Percentiles rank a stretch among this genome's conserved stretches.
These are phyloP conservation scores for Lipomyces japonicus DNA, from an alignment of 805 yeast species.

Conservation along the genomic window DNA sequence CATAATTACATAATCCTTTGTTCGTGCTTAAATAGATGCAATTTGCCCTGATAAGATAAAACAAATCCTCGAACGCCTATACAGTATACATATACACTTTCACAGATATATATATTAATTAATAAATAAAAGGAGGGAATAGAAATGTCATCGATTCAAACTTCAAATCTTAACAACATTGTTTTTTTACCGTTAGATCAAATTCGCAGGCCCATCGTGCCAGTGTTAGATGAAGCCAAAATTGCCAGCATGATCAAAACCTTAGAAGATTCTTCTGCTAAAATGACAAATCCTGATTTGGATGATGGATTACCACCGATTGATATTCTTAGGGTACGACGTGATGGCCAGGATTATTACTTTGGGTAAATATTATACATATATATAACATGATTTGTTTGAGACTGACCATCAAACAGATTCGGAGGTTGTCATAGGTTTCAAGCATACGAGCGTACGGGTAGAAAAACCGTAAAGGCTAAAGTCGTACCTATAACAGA, in stretches of 20 bases:
- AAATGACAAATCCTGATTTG: no score
- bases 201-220: conserved; percentile 79
- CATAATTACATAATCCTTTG: no score
- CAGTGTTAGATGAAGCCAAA: conserved; percentile 69
- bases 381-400: conserved; percentile 58
- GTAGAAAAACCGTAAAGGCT: conserved; percentile 55
- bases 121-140: no score
- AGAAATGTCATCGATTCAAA: conserved; percentile 55
- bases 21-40: no score
- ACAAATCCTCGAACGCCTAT: no score
- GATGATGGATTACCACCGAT: conserved; percentile 56
- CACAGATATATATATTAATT: no score
- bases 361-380: conserved; percentile 40
- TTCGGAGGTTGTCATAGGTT: conserved; percentile 90
- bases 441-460: conserved; percentile 71
- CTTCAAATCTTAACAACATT: conserved; percentile 50
- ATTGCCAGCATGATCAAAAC: conserved; percentile 65
- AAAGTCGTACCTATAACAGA: conserved; percentile 73
- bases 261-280: conserved; percentile 40
- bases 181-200: conserved; percentile 61
- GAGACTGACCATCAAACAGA: conserved; percentile 45
- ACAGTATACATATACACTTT: no score
- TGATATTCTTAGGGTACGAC: conserved; percentile 67
- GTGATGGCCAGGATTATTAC: conserved; percentile 57
- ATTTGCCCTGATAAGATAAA: no score